A percentile compares a stretch with the other conserved stretches of the same genome.
phyloP scores from a whole-genome alignment of 2,329 filamentous ascomycete species.

The Helotiales sp. region DNA sequence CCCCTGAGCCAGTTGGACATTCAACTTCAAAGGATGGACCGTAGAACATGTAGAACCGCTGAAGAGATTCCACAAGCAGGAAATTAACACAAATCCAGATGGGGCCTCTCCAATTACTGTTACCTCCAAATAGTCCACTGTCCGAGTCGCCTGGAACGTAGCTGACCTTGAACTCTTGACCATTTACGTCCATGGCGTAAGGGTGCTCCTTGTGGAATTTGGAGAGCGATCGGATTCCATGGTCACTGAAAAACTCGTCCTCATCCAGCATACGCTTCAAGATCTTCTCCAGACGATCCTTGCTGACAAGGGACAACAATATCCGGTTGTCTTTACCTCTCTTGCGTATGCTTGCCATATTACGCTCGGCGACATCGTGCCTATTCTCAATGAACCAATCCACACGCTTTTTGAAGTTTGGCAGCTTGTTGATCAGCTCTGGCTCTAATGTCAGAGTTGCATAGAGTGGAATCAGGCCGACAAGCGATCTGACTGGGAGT shows the following conservation, averaged over 20 bases:
- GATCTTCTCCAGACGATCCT: constrained; percentile 88
- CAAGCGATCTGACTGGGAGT: constrained; percentile 87
- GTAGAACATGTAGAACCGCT: constrained; percentile 96
- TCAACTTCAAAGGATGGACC: constrained; percentile 87
- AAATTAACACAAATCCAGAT: constrained; percentile 98
- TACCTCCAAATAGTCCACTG: constrained; percentile 91
- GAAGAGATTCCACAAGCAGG: constrained; percentile 89
- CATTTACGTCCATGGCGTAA: constrained; percentile 94
- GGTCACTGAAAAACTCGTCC: constrained; percentile 87
- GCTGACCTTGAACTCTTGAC: constrained; percentile 82
- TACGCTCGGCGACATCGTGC: constrained; percentile 85
- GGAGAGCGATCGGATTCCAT: constrained; percentile 90
- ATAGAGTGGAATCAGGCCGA: constrained; percentile 92
- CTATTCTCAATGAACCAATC: constrained; percentile 94
- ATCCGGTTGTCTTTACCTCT: constrained; percentile 90
- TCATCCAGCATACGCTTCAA: constrained; percentile 91
- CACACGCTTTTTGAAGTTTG: constrained; percentile 88
- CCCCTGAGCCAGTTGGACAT: constrained; percentile 90
- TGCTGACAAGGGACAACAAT: constrained; percentile 87
- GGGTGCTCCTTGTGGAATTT: constrained; percentile 90
- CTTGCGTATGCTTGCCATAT: constrained; percentile 91
- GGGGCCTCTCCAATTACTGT: constrained; percentile 96
- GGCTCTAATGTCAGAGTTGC: constrained; percentile 92
- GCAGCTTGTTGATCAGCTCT: constrained; percentile 88
- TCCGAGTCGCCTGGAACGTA: constrained; percentile 97